Evolutionary conservation across 768 basidiomycete species (phyloP), one percentile per base, ranked within the genome.

Genomic region (Russula sp.): DNA sequence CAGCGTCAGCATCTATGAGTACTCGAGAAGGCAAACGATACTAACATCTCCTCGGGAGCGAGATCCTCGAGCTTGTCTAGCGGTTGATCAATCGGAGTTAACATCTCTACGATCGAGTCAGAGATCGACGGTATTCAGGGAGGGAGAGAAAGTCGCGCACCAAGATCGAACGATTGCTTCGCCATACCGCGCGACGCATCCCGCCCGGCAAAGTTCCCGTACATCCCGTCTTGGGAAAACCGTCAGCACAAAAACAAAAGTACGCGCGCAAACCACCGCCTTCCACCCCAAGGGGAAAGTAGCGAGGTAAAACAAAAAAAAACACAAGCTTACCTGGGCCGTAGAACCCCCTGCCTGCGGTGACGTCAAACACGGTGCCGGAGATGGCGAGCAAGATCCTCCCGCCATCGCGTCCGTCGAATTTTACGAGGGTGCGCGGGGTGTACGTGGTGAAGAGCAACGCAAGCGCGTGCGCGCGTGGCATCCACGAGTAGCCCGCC

Each of bases 181-280:
- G 96, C 96, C 91, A 98, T 95, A 5, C 96, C 95, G 40, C 95
- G 79, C 16, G 92, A 95, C 1, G 96, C 96, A 75, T 99, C 96
- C 54, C 95, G 77, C 6, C 96, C 97, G 3, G 97, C 95, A 78
- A 99, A 98, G 75, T 95, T 96, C 35, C 93, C 94, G 71, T 98
- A 98, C 83, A 94, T 92, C 0, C 95, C 96, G 69, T 87, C 96
- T 97, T 34, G 47, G 47, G 51, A 32, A 9, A 1, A 31, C 16
- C 18, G 8, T 58, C 22, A 69, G 39, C 55, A 2, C 57, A 55
- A 40, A 1, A 40, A 11, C 4, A 10, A 4, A 9, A 40, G 10
- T 4, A n/a, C 5, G 35, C 35, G 2, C 35, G 6, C 39, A 9
- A 11, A 40, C 39, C 39, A 40, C 13, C 39, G 4, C 13, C 39